Evolutionary conservation across 306 rosid species (phyloP).

Genomic region (Trifolium pratense): DNA sequence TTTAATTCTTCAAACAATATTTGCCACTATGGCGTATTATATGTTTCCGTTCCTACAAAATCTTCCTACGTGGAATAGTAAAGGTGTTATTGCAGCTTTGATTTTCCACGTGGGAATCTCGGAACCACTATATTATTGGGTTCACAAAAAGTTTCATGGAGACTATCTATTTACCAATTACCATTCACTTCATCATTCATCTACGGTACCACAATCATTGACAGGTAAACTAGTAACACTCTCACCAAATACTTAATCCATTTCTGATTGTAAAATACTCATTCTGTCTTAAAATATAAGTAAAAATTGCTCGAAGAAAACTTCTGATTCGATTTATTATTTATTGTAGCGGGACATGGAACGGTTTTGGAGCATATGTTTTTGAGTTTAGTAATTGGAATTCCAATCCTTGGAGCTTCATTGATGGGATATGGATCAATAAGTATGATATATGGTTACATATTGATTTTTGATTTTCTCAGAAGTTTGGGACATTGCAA

Average conservation of each 20-base stretch:
- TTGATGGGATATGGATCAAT: conserved; percentile 77
- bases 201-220: conserved; percentile 66
- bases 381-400: conserved; percentile 55
- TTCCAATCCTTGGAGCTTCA: conserved; percentile 66
- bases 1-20: conserved; percentile 67
- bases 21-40: conserved; percentile 53
- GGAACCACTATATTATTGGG: conserved; percentile 82
- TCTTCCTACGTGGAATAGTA: conserved; percentile 66
- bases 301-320: too few relatives aligned
- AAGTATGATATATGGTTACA: conserved; percentile 52
- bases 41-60: conserved; percentile 57
- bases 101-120: conserved; percentile 74
- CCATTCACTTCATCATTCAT: conserved; percentile 86
- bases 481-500: conserved; percentile 84
- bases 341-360: conserved; percentile 55
- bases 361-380: conserved; percentile 71
- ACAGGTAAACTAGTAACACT: conserved; percentile 54
- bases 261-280: too few relatives aligned
- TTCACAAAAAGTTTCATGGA: conserved; percentile 64
- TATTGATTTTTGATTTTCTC: conserved; percentile 69
- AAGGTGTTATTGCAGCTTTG: conserved; percentile 56
- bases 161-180: conserved; percentile 56
- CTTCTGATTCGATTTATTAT: too few relatives aligned
- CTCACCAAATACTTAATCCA: too few relatives aligned
- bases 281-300: background rate